Evolutionary conservation across 179 eudicot species (phyloP), one percentile per base, ranked within the genome.

Genomic region (Monotropa hypopitys): DNA sequence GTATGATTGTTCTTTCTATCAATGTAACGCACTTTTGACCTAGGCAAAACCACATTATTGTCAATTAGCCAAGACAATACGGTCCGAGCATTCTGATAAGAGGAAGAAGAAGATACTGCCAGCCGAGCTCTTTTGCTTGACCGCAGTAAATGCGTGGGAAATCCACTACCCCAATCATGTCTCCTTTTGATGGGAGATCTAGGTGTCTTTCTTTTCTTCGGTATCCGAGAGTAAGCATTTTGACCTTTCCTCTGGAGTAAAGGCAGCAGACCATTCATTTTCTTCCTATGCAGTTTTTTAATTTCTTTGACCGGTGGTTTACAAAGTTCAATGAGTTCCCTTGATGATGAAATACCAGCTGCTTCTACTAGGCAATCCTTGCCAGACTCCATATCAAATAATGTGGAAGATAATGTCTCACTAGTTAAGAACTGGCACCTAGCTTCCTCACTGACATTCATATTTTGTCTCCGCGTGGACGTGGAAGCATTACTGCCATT

Each of bases 11-110:
- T 76, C 61, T 73, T 84, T 70, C 73, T 81, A 26, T 80, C 42
- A 28, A 70, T 70, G 66, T 90, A 91, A 59, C 76, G 80, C 20
- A 96, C 93, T 85, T 88, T 94, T 66, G 82, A 79, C 83, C 94
- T 79, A 11, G 91, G 91, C 76, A 86, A 77, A 77, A 94, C 87
- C 80, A 80, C 88, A 54, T 87, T 80, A 72, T 86, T 91, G 80
- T 94, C 97, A 76, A 96, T 90, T 84, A 96, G 81, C 98, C 92
- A 90, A 56, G 99, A 88, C 73, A 96, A 83, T 42, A 88, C 74
- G 23, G 92, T 86, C 71, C 84, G 82, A 78, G 97, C 89, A 45
- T 66, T 81, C 72, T 79, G 88, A 33, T 77, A 80, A 49, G 86
- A 80, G 40, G 81, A 83, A 76, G 87, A 84, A 76, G 81, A 70